Evolutionary conservation across 1,139 yeast species (phyloP), one percentile per base, ranked within the genome.

Genomic region (Yamadazyma diddensiae): DNA sequence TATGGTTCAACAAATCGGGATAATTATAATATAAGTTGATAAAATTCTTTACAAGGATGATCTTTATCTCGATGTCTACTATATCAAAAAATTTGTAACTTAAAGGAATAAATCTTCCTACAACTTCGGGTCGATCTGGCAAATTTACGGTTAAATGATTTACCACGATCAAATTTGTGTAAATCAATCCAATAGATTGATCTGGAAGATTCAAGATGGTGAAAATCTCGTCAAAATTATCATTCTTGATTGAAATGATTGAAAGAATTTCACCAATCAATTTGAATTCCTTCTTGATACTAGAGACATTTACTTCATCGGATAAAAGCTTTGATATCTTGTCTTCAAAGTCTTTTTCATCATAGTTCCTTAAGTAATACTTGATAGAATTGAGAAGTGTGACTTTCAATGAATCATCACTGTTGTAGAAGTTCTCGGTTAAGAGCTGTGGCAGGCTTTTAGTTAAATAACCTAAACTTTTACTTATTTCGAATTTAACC

Each of bases 1-100:
- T 41, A 55, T 80, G 57, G 70, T 85, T 49, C 70, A 70, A 38
- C 53, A 55, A 36, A 62, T 63, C 50, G 67, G 95, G 65, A 75
- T 77, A 64, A 70, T 73, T 79, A 54, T 79, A 83, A 30, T 44
- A 38, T 15, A 44, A 28, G 26, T 33, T 42, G 30, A 44, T 45
- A 8, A 38, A 34, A 25, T 42, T 45, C 31, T 45, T 45, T 12
- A 45, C 37, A 18, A 39, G 33, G 22, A 45, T 35, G 24, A 41
- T 83, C 44, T 82, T 76, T 42, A 63, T 52, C 39, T 67, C 63
- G 36, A 61, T 54, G 46, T 63, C 58, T 31, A 55, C 33, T 21
- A 59, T 50, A 17, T 55, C 36, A 13, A 49, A 41, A 41, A 49
- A 52, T 14, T 35, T 35, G 20, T 52, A 33, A 9, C 55, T 44